Evolutionary conservation across 2,329 filamentous ascomycete genomes (phyloP), one percentile per base, ranked within the genome.

Genomic region (Fusarium caatingaense): DNA sequence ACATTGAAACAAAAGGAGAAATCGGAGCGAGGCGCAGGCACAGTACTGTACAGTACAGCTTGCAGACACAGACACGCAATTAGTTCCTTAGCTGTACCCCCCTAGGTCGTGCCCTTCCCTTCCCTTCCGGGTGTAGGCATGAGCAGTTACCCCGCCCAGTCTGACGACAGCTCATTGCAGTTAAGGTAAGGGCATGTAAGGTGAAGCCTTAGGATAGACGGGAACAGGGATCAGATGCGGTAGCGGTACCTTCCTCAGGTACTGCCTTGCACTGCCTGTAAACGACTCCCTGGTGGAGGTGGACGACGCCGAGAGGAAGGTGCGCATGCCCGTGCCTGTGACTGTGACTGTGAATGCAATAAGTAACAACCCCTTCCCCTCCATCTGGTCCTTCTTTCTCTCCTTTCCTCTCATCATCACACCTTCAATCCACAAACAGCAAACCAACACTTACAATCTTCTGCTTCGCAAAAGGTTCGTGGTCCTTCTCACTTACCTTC

Each of bases 121-220:
- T 66, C 54, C 47, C n/a, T 65, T 69, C 57, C 54, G 62, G 69
- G 56, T 72, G 56, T 72, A 69, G 65, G 58, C 69, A 72, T 73
- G 71, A 64, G 61, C 68, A 72, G 72, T 78, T 83, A 83, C 81
- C 81, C 81, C 81, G 81, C 80, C 80, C 80, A 78, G 76, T 80
- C 79, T 81, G 79, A 80, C 79, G 78, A 80, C 78, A 79, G 76
- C 77, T 75, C 73, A 74, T 44, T 61, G 54, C 34, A 54, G 56
- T 18, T 37, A 32, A 50, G 34, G 30, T 48, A 15, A 48, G 30
- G 27, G 16, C 8, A 32, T 30, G 46, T 49, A 20, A 28, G 41
- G 48, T 51, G 56, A 48, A 48, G 65, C 45, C 32, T 57, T 66
- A 7, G 50, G 67, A 71, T 71, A 65, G 67, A 61, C 34, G 34